These are phyloP conservation scores for Fraxinus latifolia DNA, from an alignment of 305 asterid genomes.

Conservation along the genomic window DNA sequence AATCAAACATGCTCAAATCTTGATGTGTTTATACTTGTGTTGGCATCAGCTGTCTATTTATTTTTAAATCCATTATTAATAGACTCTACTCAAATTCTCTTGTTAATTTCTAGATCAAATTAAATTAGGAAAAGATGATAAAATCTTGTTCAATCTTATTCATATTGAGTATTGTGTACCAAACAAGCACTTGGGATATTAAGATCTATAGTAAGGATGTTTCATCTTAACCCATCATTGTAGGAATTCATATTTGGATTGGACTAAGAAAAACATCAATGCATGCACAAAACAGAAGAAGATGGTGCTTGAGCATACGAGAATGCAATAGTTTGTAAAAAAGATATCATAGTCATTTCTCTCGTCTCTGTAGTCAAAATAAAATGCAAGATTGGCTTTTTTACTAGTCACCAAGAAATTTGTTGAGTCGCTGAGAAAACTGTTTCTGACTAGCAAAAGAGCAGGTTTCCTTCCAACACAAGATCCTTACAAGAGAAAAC, in stretches of 20 bases:
- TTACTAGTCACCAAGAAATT: not conserved
- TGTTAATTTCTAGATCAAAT: not conserved
- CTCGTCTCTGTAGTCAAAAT: not conserved
- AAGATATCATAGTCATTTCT: not conserved
- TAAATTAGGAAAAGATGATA: not conserved
- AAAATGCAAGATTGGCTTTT: not conserved
- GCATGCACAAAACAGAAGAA: not conserved
- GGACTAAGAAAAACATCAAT: not conserved
- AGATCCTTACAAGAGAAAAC: not conserved
- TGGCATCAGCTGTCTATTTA: not conserved
- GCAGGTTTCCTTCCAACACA: not conserved
- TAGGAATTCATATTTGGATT: not conserved
- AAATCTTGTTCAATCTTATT: not conserved
- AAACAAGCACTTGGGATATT: not conserved
- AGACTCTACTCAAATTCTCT: not conserved
- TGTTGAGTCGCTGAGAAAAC: not conserved
- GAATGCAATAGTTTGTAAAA: not conserved
- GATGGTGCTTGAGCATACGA: not conserved
- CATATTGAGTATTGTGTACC: not conserved
- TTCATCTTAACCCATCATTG: not conserved
- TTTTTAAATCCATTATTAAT: not conserved
- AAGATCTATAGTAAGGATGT: not conserved
- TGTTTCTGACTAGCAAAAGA: conserved; percentile 1
- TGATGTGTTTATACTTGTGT: not conserved
- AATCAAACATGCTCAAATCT: not conserved